These are phyloP conservation scores for Starmerella vitae DNA, from an alignment of 805 yeast species.

Conservation along the genomic window DNA sequence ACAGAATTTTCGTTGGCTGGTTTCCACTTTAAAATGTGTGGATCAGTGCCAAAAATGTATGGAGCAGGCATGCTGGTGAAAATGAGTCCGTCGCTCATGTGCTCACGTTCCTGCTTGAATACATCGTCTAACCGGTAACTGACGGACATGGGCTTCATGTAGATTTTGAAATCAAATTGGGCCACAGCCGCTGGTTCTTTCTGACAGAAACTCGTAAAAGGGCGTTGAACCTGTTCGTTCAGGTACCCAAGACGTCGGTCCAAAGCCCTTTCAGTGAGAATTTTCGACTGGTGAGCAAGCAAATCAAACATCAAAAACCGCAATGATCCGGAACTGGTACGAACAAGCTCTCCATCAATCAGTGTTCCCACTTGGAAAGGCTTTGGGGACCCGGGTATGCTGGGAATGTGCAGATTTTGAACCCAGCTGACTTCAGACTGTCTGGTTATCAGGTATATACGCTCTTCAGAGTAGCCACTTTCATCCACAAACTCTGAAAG, in stretches of 20 bases:
- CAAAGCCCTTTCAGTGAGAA: constrained; percentile 54
- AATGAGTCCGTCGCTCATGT: constrained; percentile 85
- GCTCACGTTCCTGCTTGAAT: constrained; percentile 58
- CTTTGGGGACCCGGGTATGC: constrained; percentile 33
- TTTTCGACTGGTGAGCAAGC: constrained; percentile 63
- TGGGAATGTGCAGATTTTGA: constrained; percentile 69
- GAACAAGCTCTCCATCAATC: constrained; percentile 87
- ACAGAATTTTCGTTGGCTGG: constrained; percentile 92
- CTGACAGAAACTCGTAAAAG: constrained; percentile 58
- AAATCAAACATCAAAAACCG: constrained; percentile 86
- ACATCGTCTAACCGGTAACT: constrained; percentile 68
- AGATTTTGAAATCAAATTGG: constrained; percentile 71
- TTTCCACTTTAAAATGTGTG: constrained; percentile 83
- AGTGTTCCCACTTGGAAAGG: constrained; percentile 75
- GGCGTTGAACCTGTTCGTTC: constrained; percentile 65
- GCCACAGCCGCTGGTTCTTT: constrained; percentile 60
- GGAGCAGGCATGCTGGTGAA: constrained; percentile 86
- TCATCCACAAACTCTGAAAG: constrained; percentile 39
- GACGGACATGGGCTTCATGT: constrained; percentile 77
- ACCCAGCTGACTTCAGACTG: constrained; percentile 75
- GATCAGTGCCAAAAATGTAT: constrained; percentile 79
- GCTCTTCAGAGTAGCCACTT: constrained; percentile 49
- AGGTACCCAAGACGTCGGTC: constrained; percentile 80
- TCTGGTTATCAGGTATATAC: constrained; percentile 77
- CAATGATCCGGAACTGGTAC: constrained; percentile 33